Conservation (phyloP, 495 filamentous ascomycete species). For the Penicillium desertorum region DNA sequence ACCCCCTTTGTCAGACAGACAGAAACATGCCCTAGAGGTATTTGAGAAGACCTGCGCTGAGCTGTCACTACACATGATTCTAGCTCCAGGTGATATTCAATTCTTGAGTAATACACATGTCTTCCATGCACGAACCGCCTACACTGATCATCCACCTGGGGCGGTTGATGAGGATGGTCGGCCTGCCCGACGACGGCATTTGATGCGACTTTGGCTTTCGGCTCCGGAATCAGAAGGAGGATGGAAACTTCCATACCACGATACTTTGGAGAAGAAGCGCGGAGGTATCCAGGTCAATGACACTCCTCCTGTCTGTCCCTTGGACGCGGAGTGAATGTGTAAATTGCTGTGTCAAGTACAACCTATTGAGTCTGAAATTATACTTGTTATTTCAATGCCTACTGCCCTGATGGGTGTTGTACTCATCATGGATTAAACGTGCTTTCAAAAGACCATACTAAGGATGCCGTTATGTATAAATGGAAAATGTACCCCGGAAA, state of each 20-base stretch:
- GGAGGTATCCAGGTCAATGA: constrained; percentile 82
- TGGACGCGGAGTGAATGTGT: constrained; percentile 61
- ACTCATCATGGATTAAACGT: neutral
- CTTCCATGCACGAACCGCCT: constrained; percentile 64
- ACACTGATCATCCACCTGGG: constrained; percentile 56
- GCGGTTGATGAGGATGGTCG: constrained; percentile 30
- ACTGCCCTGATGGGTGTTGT: too few species aligned
- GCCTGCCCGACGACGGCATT: constrained; percentile 59
- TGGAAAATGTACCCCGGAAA: neutral
- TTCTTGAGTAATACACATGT: constrained; percentile 65
- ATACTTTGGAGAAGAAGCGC: constrained; percentile 71
- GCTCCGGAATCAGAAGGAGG: constrained; percentile 75
- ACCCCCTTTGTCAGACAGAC: constrained; percentile 59
- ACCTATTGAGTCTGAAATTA: neutral
- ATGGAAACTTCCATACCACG: constrained; percentile 74
- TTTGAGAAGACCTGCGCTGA: constrained; percentile 63
- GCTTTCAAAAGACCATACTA: neutral
- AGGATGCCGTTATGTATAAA: neutral
- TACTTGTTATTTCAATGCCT: neutral
- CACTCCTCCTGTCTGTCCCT: constrained; percentile 56
- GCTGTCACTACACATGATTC: constrained; percentile 68
- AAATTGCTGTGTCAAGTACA: neutral
- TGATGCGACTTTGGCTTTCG: constrained; percentile 77
- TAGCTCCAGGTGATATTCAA: constrained; percentile 73
- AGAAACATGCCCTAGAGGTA: constrained; percentile 57